Evolutionary conservation across 805 yeast genomes (phyloP), one percentile per base, ranked within the genome.

Genomic region (Monosporozyma aerobia): DNA sequence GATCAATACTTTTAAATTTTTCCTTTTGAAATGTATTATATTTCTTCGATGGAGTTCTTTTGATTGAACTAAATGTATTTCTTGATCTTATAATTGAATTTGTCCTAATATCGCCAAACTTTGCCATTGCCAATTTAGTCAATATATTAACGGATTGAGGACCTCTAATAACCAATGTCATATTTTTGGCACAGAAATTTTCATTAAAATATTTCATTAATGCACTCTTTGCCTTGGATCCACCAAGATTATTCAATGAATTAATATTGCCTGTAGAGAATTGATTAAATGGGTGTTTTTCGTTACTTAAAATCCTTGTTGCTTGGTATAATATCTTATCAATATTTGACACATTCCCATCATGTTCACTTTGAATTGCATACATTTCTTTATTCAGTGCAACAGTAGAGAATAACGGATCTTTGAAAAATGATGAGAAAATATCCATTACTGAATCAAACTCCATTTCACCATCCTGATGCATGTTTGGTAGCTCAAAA

Each of bases 291-390:
- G 78, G 83, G 58, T 80, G 84, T 0, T 59, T 25, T 1, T 60
- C 48, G 51, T 72, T 71, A 0, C 85, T 73, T 14, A 85, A 58
- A 3, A 81, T 53, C 47, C 84, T 73, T 5, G 78, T 62, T 0
- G 83, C 87, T 57, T 86, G 89, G 54, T 76, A 81, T 32, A 82
- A 58, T 0, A 79, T 62, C 61, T 83, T 82, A 5, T 71, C 73
- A 0, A 56, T 13, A 13, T 69, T 67, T 1, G 72, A 59, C 13
- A 73, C 68, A 56, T 85, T 86, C n/a, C 74, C 72, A 3, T 65
- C 68, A 61, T 85, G 90, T 57, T 86, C 95, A 60, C 80, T 82
- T 57, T 84, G 79, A 35, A 86, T 74, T 0, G 87, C 82, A 47
- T 71, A 67, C 0, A 83, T 70, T 63, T 86, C 92, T 49, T 74